Evolutionary conservation across 306 rosid genomes (phyloP).

Genomic region (Quercus aquifolioides): DNA sequence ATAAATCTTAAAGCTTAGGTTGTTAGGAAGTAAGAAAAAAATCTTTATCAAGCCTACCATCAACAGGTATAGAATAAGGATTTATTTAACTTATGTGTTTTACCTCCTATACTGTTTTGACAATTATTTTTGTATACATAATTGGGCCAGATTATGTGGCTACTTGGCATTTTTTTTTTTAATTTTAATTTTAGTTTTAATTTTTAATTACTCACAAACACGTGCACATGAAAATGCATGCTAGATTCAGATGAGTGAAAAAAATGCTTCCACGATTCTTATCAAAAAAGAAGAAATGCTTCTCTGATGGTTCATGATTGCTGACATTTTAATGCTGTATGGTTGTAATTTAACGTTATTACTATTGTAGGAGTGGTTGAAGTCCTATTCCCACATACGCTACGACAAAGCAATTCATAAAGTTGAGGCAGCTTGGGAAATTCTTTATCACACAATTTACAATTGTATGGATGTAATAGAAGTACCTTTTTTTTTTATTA

Average conservation of each 20-base stretch:
- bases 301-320: not conserved
- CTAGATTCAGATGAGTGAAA: not conserved
- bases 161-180: not conserved
- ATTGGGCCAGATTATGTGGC: not conserved
- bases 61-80: not conserved
- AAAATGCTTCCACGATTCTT: too few relatives aligned
- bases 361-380: slow-evolving; percentile 70
- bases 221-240: not conserved
- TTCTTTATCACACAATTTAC: slow-evolving; percentile 85
- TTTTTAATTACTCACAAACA: too few relatives aligned
- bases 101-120: not conserved
- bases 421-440: slow-evolving; percentile 83
- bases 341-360: slow-evolving; percentile 10
- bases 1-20: not conserved
- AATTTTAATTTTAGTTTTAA: not conserved
- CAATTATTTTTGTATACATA: not conserved
- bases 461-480: slow-evolving; percentile 87
- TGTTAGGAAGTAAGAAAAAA: not conserved
- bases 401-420: slow-evolving; percentile 69
- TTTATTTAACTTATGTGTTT: not conserved
- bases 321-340: not conserved
- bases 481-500: slow-evolving; percentile 35
- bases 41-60: not conserved
- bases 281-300: too few relatives aligned
- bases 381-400: slow-evolving; percentile 69